Evolutionary conservation across 2,329 filamentous ascomycete genomes (phyloP).

Genomic region (Aspergillus sp.): DNA sequence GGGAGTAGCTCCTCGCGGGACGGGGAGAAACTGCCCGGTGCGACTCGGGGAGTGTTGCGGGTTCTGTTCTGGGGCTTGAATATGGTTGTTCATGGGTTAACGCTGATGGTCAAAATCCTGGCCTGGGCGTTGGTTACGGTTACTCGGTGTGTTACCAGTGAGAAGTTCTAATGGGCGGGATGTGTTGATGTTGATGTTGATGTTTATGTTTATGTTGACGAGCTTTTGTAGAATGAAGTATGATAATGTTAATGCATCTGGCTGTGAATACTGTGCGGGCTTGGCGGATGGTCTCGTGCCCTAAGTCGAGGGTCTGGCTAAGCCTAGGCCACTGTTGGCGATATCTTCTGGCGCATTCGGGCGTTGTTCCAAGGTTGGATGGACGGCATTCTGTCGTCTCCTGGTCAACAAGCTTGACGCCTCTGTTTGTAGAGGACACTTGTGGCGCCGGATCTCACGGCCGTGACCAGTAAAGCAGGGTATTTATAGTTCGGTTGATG

Average conservation of each 20-base stretch:
- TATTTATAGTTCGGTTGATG: no score
- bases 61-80: slow-evolving; percentile 38
- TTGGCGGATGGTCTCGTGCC: not conserved
- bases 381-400: no score
- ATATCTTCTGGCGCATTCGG: no score
- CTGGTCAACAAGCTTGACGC: no score
- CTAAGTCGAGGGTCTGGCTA: no score
- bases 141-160: slow-evolving; percentile 40
- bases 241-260: no score
- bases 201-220: not conserved
- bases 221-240: no score
- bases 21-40: slow-evolving; percentile 39
- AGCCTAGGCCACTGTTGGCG: no score
- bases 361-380: no score
- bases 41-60: slow-evolving; percentile 33
- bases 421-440: no score
- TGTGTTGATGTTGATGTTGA: not conserved
- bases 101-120: slow-evolving; percentile 37
- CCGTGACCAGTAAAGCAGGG: no score
- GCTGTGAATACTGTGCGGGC: not conserved
- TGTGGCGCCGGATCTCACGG: no score
- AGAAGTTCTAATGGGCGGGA: slow-evolving; percentile 33
- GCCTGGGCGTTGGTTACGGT: slow-evolving; percentile 41
- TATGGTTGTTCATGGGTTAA: slow-evolving; percentile 36
- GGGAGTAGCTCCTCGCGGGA: slow-evolving; percentile 33